phyloP scores from a whole-genome alignment of 2,329 filamentous ascomycete genomes.

The Calycina marina region DNA sequence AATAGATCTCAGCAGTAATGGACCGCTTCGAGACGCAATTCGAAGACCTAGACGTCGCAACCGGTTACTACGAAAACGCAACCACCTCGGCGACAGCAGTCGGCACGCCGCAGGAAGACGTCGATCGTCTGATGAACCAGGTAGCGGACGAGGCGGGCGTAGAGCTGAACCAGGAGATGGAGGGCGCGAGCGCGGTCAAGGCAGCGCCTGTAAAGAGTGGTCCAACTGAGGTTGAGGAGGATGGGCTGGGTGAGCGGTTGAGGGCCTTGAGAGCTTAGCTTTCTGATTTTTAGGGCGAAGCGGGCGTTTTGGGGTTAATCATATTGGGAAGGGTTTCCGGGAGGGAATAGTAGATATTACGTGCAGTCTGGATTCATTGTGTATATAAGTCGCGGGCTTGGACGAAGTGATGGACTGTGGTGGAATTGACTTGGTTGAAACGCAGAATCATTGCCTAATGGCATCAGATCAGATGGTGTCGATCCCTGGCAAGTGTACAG shows the following conservation, averaged over 20 bases:
- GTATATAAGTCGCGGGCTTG: too few species aligned
- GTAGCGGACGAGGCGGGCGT: conserved; percentile 80
- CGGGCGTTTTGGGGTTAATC: too few species aligned
- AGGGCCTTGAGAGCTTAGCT: conserved; percentile 32
- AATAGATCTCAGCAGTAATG: conserved; percentile 48
- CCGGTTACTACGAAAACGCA: conserved; percentile 58
- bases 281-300: too few species aligned
- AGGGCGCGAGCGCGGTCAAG: conserved; percentile 40
- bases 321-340: too few species aligned
- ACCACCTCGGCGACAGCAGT: conserved; percentile 64
- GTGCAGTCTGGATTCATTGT: too few species aligned
- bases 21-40: conserved; percentile 46
- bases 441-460: too few species aligned
- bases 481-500: too few species aligned
- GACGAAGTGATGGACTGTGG: too few species aligned
- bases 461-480: too few species aligned
- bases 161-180: conserved; percentile 64
- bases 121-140: conserved; percentile 73
- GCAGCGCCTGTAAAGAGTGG: conserved; percentile 43
- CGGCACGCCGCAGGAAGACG: conserved; percentile 67
- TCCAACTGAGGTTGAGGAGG: conserved; percentile 65
- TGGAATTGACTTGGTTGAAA: too few species aligned
- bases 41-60: conserved; percentile 34
- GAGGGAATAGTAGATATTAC: too few species aligned
- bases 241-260: conserved; percentile 48